Evolutionary conservation across 805 yeast species (phyloP).

Genomic region (Tetrapisispora arboricola): DNA sequence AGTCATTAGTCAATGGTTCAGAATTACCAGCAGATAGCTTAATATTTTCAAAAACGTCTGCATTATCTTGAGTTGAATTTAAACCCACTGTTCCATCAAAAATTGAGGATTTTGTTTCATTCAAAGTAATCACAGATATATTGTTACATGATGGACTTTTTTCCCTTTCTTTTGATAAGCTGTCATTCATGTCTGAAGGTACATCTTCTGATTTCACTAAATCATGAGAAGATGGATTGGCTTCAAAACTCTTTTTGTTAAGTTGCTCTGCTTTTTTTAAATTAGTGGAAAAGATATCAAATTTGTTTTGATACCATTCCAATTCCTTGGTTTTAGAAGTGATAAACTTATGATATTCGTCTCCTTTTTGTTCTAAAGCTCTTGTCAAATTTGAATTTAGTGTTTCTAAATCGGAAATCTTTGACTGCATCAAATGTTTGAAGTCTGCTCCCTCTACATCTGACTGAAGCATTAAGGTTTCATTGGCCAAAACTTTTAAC

Average conservation of each 20-base stretch:
- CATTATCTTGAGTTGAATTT: background rate
- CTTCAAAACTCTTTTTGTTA: constrained; percentile 21
- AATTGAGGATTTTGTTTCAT: background rate
- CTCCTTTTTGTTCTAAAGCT: background rate
- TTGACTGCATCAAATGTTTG: constrained; percentile 10
- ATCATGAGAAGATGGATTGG: constrained; percentile 10
- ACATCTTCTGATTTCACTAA: background rate
- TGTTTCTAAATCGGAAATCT: background rate
- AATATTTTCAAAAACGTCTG: background rate
- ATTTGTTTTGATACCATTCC: constrained; percentile 47
- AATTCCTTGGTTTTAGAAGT: constrained; percentile 38
- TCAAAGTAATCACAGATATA: background rate
- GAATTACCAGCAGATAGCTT: background rate
- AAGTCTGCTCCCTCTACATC: background rate
- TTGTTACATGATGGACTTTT: constrained; percentile 1
- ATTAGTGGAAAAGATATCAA: constrained; percentile 37
- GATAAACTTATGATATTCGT: background rate
- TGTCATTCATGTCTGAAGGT: background rate
- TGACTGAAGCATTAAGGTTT: background rate
- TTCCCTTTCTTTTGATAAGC: background rate
- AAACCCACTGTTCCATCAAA: background rate
- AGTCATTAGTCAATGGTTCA: background rate
- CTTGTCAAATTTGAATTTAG: background rate
- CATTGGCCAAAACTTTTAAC: background rate
- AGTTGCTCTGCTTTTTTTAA: constrained; percentile 14